Evolutionary conservation across 345 rosid genomes (phyloP), one percentile per base, ranked within the genome.

Genomic region (Arabis hirsuta): DNA sequence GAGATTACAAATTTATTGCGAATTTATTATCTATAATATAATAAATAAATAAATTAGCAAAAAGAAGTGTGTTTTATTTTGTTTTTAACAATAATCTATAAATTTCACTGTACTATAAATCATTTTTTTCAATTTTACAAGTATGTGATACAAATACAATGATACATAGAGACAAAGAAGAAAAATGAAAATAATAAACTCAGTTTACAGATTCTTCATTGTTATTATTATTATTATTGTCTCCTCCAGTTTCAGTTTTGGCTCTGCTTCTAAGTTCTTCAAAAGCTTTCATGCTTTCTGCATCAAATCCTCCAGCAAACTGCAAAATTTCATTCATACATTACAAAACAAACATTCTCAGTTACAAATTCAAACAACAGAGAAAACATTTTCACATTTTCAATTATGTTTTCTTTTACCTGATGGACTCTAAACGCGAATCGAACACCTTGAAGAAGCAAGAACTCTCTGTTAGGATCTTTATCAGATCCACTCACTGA

Each of bases 241-340:
- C 83, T 78, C 84, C 88, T 62, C 66, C 85, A 4, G 65, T 61
- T 65, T 82, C 83, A 57, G 89, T 62, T 73, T 83, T 79, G 48
- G 86, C 87, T 27, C 94, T 92, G 74, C 83, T 85, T 74, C 98
- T 81, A 62, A 95, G 82, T 24, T 90, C 97, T 83, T 95, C 98
- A 69, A 95, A 95, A 53, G 92, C 96, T 84, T 88, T 95, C 99
- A 95, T 95, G 87, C 98, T 95, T 59, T 91, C 99, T 19, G 90
- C 94, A 72, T 95, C 99, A 77, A 95, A 95, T 8, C 99, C 99
- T 51, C 98, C 99, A 1, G 96, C 94, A 83, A 95, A 95, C 99
- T 95, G 88, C 73, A 71, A 59, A 19, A 5, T 65, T 54, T 48
- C 16, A 60, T 43, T 7, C 54, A 34, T 8, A 12, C 59, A 55